These are phyloP conservation scores for Phycomyces nitens DNA, from an alignment of 192 early-diverging fungal species.

Conservation along the genomic window DNA sequence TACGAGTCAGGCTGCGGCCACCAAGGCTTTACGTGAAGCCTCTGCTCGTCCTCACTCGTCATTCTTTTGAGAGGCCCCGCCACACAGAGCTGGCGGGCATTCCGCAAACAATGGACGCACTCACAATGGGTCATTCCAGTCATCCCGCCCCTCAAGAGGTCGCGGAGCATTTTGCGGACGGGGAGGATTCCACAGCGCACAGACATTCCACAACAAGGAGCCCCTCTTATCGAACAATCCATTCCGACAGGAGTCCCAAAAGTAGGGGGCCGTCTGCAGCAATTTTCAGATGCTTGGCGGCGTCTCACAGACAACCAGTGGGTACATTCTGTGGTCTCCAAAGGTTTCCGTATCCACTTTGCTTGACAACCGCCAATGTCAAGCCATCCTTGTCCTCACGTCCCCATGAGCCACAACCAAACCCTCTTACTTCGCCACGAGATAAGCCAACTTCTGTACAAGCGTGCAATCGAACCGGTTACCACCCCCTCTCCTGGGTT, in stretches of 20 bases:
- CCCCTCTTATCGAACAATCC: neutral
- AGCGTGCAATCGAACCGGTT: slow-evolving; percentile 28
- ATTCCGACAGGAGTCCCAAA: neutral
- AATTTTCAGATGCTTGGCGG: slow-evolving; percentile 18
- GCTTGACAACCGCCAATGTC: slow-evolving; percentile 11
- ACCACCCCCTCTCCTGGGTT: slow-evolving; percentile 16
- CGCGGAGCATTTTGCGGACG: neutral
- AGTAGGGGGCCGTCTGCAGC: slow-evolving; percentile 22
- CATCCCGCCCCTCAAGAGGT: too few species aligned
- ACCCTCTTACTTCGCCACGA: slow-evolving; percentile 13
- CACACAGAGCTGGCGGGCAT: too few species aligned
- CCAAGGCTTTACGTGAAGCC: too few species aligned
- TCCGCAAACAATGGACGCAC: too few species aligned
- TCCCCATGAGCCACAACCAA: slow-evolving; percentile 11
- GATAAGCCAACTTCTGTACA: slow-evolving; percentile 21
- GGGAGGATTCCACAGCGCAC: neutral
- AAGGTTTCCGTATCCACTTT: slow-evolving; percentile 26
- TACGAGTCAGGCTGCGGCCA: too few species aligned
- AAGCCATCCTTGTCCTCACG: slow-evolving; percentile 8
- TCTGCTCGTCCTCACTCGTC: too few species aligned
- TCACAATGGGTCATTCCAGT: too few species aligned
- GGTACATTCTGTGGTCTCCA: slow-evolving; percentile 12
- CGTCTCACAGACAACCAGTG: slow-evolving; percentile 10
- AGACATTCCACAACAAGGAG: slow-evolving; percentile 1
- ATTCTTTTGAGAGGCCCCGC: too few species aligned